Conservation (phyloP, 1,284 basidiomycete species). For the Termitomyces sp. region DNA sequence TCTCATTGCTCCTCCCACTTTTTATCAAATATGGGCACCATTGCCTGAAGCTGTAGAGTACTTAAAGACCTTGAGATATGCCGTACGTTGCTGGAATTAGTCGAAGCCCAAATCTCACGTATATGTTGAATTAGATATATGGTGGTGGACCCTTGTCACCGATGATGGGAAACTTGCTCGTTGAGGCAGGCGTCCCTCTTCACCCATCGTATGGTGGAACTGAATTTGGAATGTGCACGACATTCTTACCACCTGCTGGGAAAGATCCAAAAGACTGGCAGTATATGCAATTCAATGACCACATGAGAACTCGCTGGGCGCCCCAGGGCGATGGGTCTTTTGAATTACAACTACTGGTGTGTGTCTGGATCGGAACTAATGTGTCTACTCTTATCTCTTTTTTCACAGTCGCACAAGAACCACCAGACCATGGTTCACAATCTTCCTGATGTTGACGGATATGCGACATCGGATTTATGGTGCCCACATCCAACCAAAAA, state of each 20-base stretch:
- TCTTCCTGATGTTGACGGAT: constrained; percentile 23
- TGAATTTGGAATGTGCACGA: constrained; percentile 16
- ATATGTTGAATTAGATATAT: constrained; percentile 13
- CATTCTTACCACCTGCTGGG: background rate
- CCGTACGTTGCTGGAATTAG: background rate
- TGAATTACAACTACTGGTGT: constrained; percentile 34
- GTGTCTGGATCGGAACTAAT: constrained; percentile 8
- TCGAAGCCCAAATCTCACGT: background rate
- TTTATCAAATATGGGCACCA: constrained; percentile 22
- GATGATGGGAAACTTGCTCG: constrained; percentile 15
- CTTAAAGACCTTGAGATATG: constrained; percentile 4
- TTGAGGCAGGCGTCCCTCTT: constrained; percentile 16
- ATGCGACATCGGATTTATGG: constrained; percentile 31
- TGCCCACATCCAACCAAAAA: constrained; percentile 27
- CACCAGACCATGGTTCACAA: constrained; percentile 22
- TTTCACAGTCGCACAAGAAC: constrained; percentile 20
- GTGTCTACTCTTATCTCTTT: background rate
- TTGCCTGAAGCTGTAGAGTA: constrained; percentile 2
- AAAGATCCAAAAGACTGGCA: constrained; percentile 19
- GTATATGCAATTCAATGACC: constrained; percentile 25
- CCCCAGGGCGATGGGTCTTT: constrained; percentile 36
- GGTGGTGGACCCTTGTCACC: constrained; percentile 17
- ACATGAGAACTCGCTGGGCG: constrained; percentile 27
- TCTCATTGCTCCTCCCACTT: constrained; percentile 20
- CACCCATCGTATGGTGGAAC: constrained; percentile 18